Evolutionary conservation across 805 yeast genomes (phyloP).

Genomic region (Suhomyces sp.): DNA sequence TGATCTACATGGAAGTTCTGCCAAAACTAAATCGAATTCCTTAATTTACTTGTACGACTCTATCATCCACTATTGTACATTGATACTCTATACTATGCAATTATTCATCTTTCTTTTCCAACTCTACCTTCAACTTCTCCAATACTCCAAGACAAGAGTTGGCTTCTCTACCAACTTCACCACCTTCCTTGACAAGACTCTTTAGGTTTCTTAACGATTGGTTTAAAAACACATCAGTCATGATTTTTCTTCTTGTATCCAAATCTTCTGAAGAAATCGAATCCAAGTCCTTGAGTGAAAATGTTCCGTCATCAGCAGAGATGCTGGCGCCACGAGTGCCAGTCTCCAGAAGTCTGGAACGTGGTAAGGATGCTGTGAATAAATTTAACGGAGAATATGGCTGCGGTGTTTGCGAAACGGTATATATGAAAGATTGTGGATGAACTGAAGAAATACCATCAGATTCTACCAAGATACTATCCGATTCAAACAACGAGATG

Average conservation of each 20-base stretch:
- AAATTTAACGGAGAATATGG: slow-evolving; percentile 66
- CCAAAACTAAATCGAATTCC: no score
- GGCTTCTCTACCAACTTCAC: slow-evolving; percentile 61
- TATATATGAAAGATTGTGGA: slow-evolving; percentile 50
- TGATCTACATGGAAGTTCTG: no score
- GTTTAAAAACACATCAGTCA: slow-evolving; percentile 51
- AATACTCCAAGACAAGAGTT: slow-evolving; percentile 22
- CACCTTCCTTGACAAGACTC: slow-evolving; percentile 63
- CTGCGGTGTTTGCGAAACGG: slow-evolving; percentile 56
- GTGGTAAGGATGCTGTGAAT: slow-evolving; percentile 42
- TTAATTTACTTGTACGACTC: no score
- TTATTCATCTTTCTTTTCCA: no score
- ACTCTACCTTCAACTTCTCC: slow-evolving; percentile 11
- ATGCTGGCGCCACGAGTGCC: slow-evolving; percentile 2
- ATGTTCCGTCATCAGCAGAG: slow-evolving; percentile 22
- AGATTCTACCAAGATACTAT: slow-evolving; percentile 17
- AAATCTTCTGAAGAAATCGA: slow-evolving; percentile 59
- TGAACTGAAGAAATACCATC: slow-evolving; percentile 39
- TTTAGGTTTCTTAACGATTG: slow-evolving; percentile 52
- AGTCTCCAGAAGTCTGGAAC: slow-evolving; percentile 12
- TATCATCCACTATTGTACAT: no score
- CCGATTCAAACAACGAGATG: slow-evolving; percentile 38
- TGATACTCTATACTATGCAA: no score
- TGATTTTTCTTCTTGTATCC: slow-evolving; percentile 51
- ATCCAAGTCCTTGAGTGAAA: slow-evolving; percentile 39